Evolutionary conservation across 169 alveolate genomes (phyloP).

Genomic region (Plasmodium gaboni): DNA sequence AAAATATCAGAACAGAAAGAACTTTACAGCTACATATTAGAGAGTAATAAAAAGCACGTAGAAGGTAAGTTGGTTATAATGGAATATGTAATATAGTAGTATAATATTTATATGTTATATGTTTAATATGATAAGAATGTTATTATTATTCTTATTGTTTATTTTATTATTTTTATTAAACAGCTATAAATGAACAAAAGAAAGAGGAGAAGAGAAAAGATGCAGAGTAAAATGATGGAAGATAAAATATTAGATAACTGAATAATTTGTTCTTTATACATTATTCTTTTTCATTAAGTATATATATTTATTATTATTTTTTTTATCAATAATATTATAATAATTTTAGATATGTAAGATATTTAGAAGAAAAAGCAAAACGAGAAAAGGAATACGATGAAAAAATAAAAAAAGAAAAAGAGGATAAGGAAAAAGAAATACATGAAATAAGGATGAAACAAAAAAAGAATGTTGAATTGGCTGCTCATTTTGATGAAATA

Average conservation of each 20-base stretch:
- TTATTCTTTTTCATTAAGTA: no score
- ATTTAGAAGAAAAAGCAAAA: conserved; percentile 44
- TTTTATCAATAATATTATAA: background rate
- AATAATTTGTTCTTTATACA: no score
- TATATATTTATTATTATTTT: no score
- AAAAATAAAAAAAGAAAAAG: conserved; percentile 52
- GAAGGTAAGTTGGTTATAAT: conserved; percentile 13
- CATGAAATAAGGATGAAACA: conserved; percentile 73
- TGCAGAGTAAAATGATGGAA: conserved; percentile 39
- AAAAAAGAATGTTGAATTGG: conserved; percentile 59
- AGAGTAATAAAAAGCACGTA: conserved; percentile 49
- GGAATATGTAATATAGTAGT: background rate
- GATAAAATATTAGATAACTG: background rate
- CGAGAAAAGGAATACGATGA: conserved; percentile 71
- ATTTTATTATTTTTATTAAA: background rate
- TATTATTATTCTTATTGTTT: no score
- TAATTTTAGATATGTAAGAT: conserved; percentile 25
- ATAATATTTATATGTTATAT: no score
- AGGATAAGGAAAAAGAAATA: conserved; percentile 59
- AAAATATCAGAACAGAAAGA: conserved; percentile 27
- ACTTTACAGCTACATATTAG: conserved; percentile 44
- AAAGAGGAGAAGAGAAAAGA: conserved; percentile 50
- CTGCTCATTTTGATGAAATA: conserved; percentile 67
- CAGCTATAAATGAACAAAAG: conserved; percentile 36
- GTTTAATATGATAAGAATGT: no score